phyloP scores from a whole-genome alignment of 2,329 filamentous ascomycete species.

The Niveomyces coronatus region DNA sequence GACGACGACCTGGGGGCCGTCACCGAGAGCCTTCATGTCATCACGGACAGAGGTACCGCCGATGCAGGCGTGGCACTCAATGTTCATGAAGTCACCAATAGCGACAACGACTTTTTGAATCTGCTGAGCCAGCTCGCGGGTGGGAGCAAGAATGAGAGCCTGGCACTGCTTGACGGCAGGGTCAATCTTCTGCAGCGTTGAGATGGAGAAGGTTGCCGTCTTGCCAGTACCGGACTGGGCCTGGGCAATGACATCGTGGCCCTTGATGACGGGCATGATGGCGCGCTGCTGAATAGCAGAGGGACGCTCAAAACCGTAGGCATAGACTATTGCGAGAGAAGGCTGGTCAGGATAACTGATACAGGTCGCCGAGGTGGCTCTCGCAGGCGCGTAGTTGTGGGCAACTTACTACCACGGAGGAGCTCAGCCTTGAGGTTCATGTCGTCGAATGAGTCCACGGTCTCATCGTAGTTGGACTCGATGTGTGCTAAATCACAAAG shows the following conservation, averaged over 20 bases:
- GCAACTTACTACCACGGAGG: conserved; percentile 68
- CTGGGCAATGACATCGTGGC: conserved; percentile 98
- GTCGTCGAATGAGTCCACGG: conserved; percentile 96
- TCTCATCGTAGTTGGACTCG: conserved; percentile 99
- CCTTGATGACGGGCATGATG: conserved; percentile 99
- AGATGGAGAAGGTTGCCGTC: conserved; percentile 99
- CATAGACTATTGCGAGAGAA: conserved; percentile 55
- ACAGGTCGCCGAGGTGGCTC: not conserved
- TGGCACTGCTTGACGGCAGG: conserved; percentile 90
- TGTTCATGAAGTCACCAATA: conserved; percentile 98
- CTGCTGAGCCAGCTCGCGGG: conserved; percentile 96
- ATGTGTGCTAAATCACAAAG: conserved; percentile 72
- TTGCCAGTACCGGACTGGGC: conserved; percentile 99
- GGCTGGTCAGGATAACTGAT: conserved; percentile 15
- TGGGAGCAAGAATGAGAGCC: conserved; percentile 94
- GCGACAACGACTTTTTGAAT: conserved; percentile 99
- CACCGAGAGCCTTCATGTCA: conserved; percentile 95
- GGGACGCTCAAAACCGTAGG: conserved; percentile 99
- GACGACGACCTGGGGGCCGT: conserved; percentile 93
- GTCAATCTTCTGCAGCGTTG: conserved; percentile 97
- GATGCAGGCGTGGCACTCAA: conserved; percentile 98
- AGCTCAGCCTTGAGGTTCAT: conserved; percentile 97
- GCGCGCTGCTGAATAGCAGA: conserved; percentile 99
- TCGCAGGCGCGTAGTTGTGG: not conserved
- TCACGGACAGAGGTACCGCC: conserved; percentile 97